These are phyloP conservation scores for Populus tomentosa DNA, from an alignment of 441 rosid genomes.

Conservation along the genomic window DNA sequence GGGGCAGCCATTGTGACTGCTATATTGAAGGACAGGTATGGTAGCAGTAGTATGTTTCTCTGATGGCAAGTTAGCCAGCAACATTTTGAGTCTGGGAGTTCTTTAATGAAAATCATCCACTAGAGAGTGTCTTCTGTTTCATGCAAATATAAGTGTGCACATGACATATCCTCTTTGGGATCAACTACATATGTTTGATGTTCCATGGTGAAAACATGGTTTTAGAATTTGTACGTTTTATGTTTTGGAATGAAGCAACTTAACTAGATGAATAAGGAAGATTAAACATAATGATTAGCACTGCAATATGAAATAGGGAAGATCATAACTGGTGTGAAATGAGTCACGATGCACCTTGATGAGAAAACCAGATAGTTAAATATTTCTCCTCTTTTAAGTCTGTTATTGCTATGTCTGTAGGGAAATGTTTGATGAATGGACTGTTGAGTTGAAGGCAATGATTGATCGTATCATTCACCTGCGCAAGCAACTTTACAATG, in stretches of 20 bases:
- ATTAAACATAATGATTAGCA: too few species aligned
- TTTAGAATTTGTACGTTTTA: too few species aligned
- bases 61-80: background rate
- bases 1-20: conserved; percentile 77
- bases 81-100: background rate
- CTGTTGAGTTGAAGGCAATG: conserved; percentile 71
- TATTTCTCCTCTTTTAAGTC: background rate
- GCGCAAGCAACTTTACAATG: conserved; percentile 62
- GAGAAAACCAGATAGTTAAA: background rate
- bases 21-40: conserved; percentile 50
- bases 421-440: conserved; percentile 64
- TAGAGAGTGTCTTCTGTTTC: background rate
- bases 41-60: background rate
- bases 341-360: background rate
- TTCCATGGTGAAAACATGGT: background rate
- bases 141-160: background rate
- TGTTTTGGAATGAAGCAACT: background rate
- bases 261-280: background rate
- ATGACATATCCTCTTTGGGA: background rate
- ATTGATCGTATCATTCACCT: conserved; percentile 64
- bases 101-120: background rate
- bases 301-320: background rate
- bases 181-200: background rate
- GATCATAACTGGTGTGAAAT: background rate
- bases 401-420: conserved; percentile 20